These are phyloP conservation scores for Agaricus blazei DNA, from an alignment of 768 basidiomycete species.

Conservation along the genomic window DNA sequence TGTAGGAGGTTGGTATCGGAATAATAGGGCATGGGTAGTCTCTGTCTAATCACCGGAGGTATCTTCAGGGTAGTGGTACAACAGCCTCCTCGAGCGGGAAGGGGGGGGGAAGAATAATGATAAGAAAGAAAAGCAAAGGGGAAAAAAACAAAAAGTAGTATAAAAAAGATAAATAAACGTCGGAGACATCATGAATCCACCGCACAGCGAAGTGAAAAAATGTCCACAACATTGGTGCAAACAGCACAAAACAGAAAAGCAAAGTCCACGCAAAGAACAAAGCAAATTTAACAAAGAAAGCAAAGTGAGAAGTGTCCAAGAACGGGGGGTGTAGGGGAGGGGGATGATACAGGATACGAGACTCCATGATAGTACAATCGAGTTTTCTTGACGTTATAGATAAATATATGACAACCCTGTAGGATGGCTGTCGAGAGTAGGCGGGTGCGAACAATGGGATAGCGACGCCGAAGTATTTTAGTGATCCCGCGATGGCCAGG, in stretches of 20 bases:
- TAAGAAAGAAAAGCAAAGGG: not conserved
- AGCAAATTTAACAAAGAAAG: slow-evolving; percentile 4
- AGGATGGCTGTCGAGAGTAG: slow-evolving; percentile 6
- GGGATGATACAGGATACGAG: slow-evolving; percentile 12
- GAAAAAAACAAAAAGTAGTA: not conserved
- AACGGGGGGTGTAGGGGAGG: not conserved
- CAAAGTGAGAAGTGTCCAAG: not conserved
- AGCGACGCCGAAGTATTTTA: slow-evolving; percentile 2
- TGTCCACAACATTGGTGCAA: slow-evolving; percentile 3
- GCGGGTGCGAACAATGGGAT: not conserved
- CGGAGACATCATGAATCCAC: slow-evolving; percentile 3
- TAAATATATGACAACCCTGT: slow-evolving; percentile 11
- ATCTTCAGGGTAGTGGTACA: slow-evolving; percentile 8
- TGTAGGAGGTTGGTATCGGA: slow-evolving; percentile 7
- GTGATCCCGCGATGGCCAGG: not conserved
- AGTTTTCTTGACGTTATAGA: slow-evolving; percentile 11
- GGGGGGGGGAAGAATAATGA: not conserved
- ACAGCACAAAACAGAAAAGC: slow-evolving; percentile 1
- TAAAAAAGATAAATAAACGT: slow-evolving; percentile 3
- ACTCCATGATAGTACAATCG: slow-evolving; percentile 11
- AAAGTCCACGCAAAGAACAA: not conserved
- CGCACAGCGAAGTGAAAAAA: slow-evolving; percentile 5
- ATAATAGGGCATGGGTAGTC: slow-evolving; percentile 6
- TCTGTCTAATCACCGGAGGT: slow-evolving; percentile 11
- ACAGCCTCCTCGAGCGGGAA: slow-evolving; percentile 7